Conservation (phyloP, 2,329 filamentous ascomycete genomes). For the Talaromyces sp. region DNA sequence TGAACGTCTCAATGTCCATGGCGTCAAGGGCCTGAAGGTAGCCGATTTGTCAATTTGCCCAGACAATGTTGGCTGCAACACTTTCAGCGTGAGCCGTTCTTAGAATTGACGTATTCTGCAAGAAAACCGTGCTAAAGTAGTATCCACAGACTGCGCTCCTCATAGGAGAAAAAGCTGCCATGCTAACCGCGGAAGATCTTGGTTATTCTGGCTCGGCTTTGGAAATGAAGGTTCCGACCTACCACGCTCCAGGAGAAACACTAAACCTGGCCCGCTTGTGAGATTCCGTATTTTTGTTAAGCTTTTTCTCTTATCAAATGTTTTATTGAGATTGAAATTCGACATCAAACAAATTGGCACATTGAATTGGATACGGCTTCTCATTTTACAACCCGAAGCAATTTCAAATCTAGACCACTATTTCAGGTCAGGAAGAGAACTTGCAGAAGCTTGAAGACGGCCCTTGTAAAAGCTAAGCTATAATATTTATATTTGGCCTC, state of each 20-base stretch:
- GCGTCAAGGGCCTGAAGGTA: constrained; percentile 71
- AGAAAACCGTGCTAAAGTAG: neutral
- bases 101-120: no score
- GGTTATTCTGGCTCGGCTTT: constrained; percentile 67
- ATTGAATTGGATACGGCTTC: neutral
- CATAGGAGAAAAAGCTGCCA: constrained; percentile 69
- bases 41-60: constrained; percentile 72
- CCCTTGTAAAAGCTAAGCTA: neutral
- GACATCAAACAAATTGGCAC: neutral
- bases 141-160: constrained; percentile 57
- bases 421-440: neutral
- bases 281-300: neutral
- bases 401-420: neutral
- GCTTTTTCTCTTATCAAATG: neutral
- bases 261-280: constrained; percentile 27
- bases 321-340: neutral
- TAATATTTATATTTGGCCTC: neutral
- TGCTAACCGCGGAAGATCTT: constrained; percentile 66
- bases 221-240: constrained; percentile 69
- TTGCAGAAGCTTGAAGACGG: neutral
- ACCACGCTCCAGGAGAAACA: constrained; percentile 47
- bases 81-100: constrained; percentile 38
- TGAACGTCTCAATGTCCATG: constrained; percentile 71
- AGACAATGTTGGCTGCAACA: constrained; percentile 70
- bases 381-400: neutral